These are phyloP conservation scores for Xanthoconium purpureum DNA, from an alignment of 768 basidiomycete species.

Conservation along the genomic window DNA sequence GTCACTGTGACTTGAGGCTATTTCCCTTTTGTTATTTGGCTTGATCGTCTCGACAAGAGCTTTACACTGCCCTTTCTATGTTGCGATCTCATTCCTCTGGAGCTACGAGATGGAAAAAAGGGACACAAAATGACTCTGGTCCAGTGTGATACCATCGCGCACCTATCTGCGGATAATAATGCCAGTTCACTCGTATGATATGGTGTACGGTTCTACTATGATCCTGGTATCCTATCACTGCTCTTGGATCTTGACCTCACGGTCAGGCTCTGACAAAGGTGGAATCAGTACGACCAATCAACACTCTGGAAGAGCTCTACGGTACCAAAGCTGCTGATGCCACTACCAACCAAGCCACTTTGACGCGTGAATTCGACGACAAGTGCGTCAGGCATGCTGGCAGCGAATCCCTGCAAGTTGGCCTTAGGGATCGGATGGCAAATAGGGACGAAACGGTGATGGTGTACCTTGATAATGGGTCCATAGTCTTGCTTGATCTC, in stretches of 20 bases:
- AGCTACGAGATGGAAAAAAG: too few relatives aligned
- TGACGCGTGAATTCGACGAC: not conserved
- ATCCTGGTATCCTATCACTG: not conserved
- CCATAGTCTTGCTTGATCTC: conserved; percentile 14
- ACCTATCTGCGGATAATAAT: not conserved
- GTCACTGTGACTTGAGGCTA: conserved; percentile 68
- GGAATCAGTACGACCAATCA: not conserved
- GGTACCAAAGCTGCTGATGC: conserved; percentile 17
- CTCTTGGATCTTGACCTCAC: not conserved
- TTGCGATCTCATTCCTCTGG: not conserved
- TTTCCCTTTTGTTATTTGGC: not conserved
- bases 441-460: not conserved
- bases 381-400: conserved; percentile 3
- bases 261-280: conserved; percentile 15
- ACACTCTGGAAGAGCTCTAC: not conserved
- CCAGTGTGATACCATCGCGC: too few relatives aligned
- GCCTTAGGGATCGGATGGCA: not conserved
- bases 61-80: not conserved
- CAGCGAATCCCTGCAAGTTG: conserved; percentile 17
- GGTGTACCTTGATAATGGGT: not conserved
- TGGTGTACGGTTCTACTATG: not conserved
- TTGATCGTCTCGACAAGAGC: not conserved
- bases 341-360: not conserved
- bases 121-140: too few relatives aligned
- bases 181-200: not conserved